These are phyloP conservation scores for Lecanicillium sp. DNA, from an alignment of 2,329 filamentous ascomycete species.

Conservation along the genomic window DNA sequence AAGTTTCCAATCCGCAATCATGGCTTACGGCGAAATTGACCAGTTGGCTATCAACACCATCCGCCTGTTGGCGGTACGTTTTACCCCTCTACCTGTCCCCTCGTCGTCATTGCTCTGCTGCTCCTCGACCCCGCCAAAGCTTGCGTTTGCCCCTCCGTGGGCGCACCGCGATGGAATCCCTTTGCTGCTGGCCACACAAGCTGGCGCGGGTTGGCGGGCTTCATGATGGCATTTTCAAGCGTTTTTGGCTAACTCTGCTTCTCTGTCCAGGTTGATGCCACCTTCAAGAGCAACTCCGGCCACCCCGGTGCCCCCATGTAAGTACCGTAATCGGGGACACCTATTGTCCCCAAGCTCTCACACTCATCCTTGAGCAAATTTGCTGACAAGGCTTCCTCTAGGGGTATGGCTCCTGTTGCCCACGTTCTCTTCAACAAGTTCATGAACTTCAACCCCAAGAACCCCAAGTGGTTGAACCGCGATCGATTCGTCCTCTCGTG, in stretches of 20 bases:
- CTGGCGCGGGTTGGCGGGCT: conserved; percentile 2
- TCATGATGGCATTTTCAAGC: not conserved
- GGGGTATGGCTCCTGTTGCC: conserved; percentile 84
- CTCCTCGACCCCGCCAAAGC: conserved; percentile 24
- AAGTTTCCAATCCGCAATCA: conserved; percentile 39
- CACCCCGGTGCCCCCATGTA: conserved; percentile 97
- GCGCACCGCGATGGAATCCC: conserved; percentile 4
- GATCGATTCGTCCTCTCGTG: conserved; percentile 99
- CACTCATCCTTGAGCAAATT: conserved; percentile 9
- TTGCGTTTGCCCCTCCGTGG: conserved; percentile 27
- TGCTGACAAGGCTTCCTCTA: conserved; percentile 31
- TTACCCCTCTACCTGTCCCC: conserved; percentile 16
- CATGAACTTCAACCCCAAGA: conserved; percentile 99
- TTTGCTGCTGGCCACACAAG: conserved; percentile 14
- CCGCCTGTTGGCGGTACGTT: conserved; percentile 85
- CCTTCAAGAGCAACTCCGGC: conserved; percentile 89
- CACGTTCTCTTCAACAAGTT: conserved; percentile 99
- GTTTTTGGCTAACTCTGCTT: conserved; percentile 15
- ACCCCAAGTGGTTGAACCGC: conserved; percentile 92
- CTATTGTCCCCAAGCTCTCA: conserved; percentile 7
- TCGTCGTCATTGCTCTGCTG: conserved; percentile 22
- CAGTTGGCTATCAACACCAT: conserved; percentile 96
- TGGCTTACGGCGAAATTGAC: conserved; percentile 86
- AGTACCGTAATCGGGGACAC: conserved; percentile 21
- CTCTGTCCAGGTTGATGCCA: conserved; percentile 80